Percentiles rank a stretch among this genome's conserved stretches.
These are phyloP conservation scores for Ophiostoma triangulosporum DNA, from an alignment of 2,329 filamentous ascomycete species.

Conservation along the genomic window DNA sequence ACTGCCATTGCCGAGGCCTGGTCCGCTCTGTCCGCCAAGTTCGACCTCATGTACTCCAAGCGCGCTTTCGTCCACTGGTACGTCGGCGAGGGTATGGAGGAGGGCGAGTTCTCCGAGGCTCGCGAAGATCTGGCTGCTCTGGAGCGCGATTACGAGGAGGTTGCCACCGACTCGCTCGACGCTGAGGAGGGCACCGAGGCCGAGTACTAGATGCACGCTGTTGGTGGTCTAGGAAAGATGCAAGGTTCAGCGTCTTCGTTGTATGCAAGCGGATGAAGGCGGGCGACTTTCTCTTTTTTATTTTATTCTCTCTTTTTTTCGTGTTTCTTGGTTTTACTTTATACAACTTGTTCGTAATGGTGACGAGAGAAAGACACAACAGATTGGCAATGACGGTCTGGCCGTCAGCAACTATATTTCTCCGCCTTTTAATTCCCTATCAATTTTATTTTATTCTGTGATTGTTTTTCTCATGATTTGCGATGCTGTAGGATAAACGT, in stretches of 20 bases:
- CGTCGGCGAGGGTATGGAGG: constrained; percentile 99
- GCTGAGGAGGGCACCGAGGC: constrained; percentile 74
- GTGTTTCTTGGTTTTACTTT: constrained; percentile 5
- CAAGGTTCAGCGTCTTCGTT: neutral
- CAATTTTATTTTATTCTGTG: neutral
- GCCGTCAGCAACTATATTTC: neutral
- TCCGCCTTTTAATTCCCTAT: neutral
- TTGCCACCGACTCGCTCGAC: constrained; percentile 85
- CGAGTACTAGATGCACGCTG: constrained; percentile 58
- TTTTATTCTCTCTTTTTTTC: constrained; percentile 4
- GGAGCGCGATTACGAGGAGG: constrained; percentile 98
- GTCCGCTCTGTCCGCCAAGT: constrained; percentile 92
- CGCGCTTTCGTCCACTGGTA: constrained; percentile 99
- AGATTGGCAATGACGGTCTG: constrained; percentile 7
- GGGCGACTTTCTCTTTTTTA: constrained; percentile 1
- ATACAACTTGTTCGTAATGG: constrained; percentile 10
- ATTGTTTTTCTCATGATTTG: neutral
- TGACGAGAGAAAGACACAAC: constrained; percentile 9
- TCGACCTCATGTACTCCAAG: constrained; percentile 99
- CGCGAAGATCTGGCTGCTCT: constrained; percentile 96
- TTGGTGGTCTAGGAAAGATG: neutral
- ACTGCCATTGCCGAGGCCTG: constrained; percentile 97
- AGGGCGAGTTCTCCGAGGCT: constrained; percentile 98
- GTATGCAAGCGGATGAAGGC: constrained; percentile 5
- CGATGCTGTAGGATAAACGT: no score